Evolutionary conservation across 2,329 filamentous ascomycete genomes (phyloP).

Genomic region (Colletotrichum cuscutae): DNA sequence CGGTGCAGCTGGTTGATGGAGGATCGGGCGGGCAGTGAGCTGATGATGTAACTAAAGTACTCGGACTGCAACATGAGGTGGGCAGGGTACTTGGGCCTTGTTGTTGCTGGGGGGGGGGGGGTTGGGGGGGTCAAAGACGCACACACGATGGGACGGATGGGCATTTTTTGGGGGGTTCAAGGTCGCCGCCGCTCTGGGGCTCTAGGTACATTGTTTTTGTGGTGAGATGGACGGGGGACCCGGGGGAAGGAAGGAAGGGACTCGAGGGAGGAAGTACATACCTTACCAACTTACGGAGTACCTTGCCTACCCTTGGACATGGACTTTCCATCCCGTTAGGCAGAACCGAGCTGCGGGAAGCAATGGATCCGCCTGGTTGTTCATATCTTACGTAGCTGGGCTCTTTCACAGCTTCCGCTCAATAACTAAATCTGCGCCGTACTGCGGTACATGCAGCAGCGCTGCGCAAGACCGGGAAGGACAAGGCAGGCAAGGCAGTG

Average conservation of each 20-base stretch:
- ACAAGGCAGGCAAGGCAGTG: constrained; percentile 8
- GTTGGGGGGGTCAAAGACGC: constrained; percentile 21
- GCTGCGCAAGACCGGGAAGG: constrained; percentile 2
- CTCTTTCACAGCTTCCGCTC: background rate
- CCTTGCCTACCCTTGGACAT: background rate
- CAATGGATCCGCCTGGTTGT: background rate
- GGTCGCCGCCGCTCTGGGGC: background rate
- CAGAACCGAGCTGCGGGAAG: constrained; percentile 1
- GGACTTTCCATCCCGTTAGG: background rate
- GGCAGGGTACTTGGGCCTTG: constrained; percentile 26
- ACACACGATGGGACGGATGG: background rate
- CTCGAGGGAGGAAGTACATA: background rate
- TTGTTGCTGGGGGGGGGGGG: constrained; percentile 24
- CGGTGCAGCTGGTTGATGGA: constrained; percentile 2
- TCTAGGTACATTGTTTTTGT: background rate
- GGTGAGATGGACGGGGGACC: background rate
- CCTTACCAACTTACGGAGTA: no score
- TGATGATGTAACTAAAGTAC: constrained; percentile 35
- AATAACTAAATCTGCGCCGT: background rate
- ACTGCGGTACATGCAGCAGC: background rate
- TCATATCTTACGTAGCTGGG: background rate
- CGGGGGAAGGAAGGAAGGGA: no score
- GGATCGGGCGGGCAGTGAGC: constrained; percentile 1
- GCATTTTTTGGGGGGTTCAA: background rate
- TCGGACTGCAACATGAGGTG: constrained; percentile 22